A percentile compares a stretch with the other conserved stretches of the same genome.
Evolutionary conservation across 2,329 filamentous ascomycete species (phyloP).

Genomic region (Exophiala phaeomuriformis): DNA sequence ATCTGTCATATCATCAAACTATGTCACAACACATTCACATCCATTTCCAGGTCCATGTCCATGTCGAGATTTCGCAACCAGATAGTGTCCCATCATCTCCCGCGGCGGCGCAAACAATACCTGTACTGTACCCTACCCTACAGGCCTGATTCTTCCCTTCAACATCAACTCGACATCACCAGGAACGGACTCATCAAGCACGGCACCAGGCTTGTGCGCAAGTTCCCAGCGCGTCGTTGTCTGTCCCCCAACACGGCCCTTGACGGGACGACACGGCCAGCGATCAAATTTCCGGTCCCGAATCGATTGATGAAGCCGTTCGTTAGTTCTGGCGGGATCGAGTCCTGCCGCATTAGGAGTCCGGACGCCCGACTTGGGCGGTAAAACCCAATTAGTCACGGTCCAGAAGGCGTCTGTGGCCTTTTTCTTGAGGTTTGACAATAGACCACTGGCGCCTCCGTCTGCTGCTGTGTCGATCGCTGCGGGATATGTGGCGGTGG

Average conservation of each 20-base stretch:
- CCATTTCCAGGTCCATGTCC: no score
- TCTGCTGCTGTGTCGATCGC: background rate
- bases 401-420: background rate
- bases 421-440: background rate
- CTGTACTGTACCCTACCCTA: background rate
- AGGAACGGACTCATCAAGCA: background rate
- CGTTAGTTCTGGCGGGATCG: background rate
- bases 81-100: no score
- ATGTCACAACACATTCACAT: no score
- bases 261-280: background rate
- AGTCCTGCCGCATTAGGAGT: background rate
- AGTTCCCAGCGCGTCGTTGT: background rate
- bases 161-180: background rate
- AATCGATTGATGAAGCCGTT: background rate
- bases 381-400: background rate
- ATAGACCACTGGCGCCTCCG: background rate
- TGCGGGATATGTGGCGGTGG: background rate
- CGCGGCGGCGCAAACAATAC: no score
- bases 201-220: background rate
- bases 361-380: background rate
- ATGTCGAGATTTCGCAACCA: no score
- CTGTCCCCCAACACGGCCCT: background rate
- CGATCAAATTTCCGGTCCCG: background rate
- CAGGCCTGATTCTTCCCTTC: conserved; percentile 1
- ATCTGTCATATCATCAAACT: no score